Evolutionary conservation across 2,329 filamentous ascomycete species (phyloP), one percentile per base, ranked within the genome.

Genomic region (Xylariales sp.): DNA sequence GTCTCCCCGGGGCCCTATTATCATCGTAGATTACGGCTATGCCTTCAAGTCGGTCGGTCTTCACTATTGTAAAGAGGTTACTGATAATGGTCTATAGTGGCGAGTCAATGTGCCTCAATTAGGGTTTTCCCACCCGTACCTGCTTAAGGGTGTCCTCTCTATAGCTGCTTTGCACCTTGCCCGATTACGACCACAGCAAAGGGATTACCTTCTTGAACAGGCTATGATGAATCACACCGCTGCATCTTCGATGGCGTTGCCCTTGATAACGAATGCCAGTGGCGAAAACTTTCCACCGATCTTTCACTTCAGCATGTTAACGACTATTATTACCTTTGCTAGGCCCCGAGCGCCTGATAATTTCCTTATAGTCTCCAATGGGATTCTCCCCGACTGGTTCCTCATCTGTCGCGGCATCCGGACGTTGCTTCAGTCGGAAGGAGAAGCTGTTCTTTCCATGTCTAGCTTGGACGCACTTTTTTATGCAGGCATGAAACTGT

Each of bases 121-220:
- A 30, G 85, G 81, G 2, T 81, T 86, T 36, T 69, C 76, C 0
- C 81, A 80, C 64, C 81, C 81, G 16, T 86, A 83, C 68, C 81
- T 86, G 9, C 82, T 87, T 75, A 81, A 82, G 12, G 80, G 79
- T 14, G 79, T 87, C 12, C 77, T 88, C 8, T 82, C 84, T 6
- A 71, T 87, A 7, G 81, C 84, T 1, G 84, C 84, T 0, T 74
- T 86, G 2, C 85, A 87, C 67, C 76, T 87, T 3, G 81, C 84
- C 1, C 77, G 79, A 46, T 79, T 79, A 48, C 77, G 77, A 7
- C 80, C 79, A 0, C 77, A 80, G 6, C 77, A 74, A 59, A 76
- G 75, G 23, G 77, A 80, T n/a, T 76, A 72, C 43, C 85, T 83
- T 63, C 72, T 82, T 14, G 71, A 78, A 14, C 77, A 80, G 59